These are phyloP conservation scores for Stephania cephalantha DNA, from an alignment of 164 flowering plant species.

Conservation along the genomic window DNA sequence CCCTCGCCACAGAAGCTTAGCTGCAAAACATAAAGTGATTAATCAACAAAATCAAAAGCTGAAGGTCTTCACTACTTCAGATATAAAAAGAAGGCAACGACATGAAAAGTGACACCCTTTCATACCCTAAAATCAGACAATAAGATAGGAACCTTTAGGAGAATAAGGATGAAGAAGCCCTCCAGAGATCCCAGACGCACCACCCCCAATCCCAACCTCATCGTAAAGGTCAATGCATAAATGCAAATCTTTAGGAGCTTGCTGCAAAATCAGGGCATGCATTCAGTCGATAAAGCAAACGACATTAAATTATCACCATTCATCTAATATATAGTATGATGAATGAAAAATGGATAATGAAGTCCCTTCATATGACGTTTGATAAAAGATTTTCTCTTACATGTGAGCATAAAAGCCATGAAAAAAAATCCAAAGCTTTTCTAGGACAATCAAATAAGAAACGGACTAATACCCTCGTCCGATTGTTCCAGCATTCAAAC, in stretches of 20 bases:
- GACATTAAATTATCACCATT: neutral
- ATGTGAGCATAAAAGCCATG: neutral
- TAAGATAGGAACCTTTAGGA: slow-evolving; percentile 63
- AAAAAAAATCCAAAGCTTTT: neutral
- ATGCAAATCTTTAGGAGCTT: slow-evolving; percentile 37
- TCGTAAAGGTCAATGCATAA: slow-evolving; percentile 66
- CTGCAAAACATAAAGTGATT: slow-evolving; percentile 33
- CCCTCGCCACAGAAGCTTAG: slow-evolving; percentile 80
- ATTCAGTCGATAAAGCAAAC: neutral
- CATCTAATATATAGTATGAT: neutral
- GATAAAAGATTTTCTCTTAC: neutral
- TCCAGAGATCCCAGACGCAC: slow-evolving; percentile 95
- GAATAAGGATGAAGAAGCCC: slow-evolving; percentile 96
- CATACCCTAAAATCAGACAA: slow-evolving; percentile 12
- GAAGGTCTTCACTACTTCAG: neutral
- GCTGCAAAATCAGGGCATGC: slow-evolving; percentile 36
- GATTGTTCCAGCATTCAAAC: no score
- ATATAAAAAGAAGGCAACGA: neutral
- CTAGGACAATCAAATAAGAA: no score
- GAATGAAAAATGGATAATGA: neutral
- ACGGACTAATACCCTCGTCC: no score
- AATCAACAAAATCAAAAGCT: slow-evolving; percentile 10
- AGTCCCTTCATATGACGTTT: neutral
- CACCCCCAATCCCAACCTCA: slow-evolving; percentile 90
- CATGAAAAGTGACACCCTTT: slow-evolving; percentile 1